These are phyloP conservation scores for Paecilomyces niveus DNA, from an alignment of 2,329 filamentous ascomycete species.

Conservation along the genomic window DNA sequence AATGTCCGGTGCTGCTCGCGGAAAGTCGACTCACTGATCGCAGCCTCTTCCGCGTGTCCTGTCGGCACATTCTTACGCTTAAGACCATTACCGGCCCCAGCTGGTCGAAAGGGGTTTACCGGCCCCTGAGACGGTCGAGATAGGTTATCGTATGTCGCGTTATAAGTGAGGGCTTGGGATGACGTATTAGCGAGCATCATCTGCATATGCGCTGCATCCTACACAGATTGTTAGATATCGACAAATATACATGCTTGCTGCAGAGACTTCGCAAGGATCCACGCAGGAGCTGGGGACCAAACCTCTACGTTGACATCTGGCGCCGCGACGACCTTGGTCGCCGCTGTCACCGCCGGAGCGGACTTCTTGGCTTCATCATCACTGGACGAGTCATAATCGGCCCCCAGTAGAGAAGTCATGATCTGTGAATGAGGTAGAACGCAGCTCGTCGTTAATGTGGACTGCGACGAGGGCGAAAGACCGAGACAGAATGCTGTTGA, in stretches of 20 bases:
- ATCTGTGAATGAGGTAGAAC: slow-evolving; percentile 2
- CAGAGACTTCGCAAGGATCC: background rate
- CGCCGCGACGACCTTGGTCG: slow-evolving; percentile 39
- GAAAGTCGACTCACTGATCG: slow-evolving; percentile 85
- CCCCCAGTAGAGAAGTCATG: slow-evolving; percentile 40
- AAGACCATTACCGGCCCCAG: slow-evolving; percentile 43
- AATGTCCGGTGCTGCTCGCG: slow-evolving; percentile 78
- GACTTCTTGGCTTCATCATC: slow-evolving; percentile 36
- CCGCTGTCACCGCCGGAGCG: slow-evolving; percentile 17
- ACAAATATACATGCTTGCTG: slow-evolving; percentile 1
- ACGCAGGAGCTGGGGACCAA: slow-evolving; percentile 34
- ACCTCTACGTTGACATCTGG: slow-evolving; percentile 51
- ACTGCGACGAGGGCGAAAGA: background rate
- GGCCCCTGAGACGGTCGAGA: slow-evolving; percentile 61
- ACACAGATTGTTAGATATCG: slow-evolving; percentile 31
- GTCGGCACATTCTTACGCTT: slow-evolving; percentile 81
- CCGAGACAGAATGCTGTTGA: background rate
- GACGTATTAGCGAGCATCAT: slow-evolving; percentile 47
- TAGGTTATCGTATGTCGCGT: slow-evolving; percentile 63
- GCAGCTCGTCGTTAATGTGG: background rate
- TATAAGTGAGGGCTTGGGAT: slow-evolving; percentile 45
- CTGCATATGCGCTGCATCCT: slow-evolving; percentile 45
- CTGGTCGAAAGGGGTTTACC: slow-evolving; percentile 66
- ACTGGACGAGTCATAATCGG: slow-evolving; percentile 41
- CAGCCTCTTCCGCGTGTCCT: slow-evolving; percentile 79